A percentile compares a stretch with the other conserved stretches of the same genome.
Conservation (phyloP, 352 stramenopile genomes). For the Pythium sukuiense region DNA sequence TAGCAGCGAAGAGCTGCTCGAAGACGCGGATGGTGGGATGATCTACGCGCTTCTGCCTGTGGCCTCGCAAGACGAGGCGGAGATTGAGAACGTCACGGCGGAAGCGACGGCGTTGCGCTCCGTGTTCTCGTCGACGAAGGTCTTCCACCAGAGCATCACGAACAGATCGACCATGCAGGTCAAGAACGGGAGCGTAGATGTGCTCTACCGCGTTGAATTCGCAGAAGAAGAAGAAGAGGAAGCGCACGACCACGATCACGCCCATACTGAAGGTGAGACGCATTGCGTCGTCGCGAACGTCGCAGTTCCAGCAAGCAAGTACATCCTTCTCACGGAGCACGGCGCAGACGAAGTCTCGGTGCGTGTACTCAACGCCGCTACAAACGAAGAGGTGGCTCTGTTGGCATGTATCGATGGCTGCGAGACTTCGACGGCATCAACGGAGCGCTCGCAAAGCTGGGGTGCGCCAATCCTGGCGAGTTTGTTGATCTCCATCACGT, state of each 20-base stretch:
- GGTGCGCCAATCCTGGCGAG: conserved; percentile 25
- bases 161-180: conserved; percentile 3
- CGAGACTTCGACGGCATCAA: background rate
- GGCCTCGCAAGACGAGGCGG: background rate
- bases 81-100: background rate
- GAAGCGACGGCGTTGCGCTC: background rate
- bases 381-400: conserved; percentile 11
- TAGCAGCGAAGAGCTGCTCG: conserved; percentile 3
- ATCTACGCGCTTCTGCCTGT: conserved; percentile 6
- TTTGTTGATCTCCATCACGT: conserved; percentile 29
- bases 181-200: conserved; percentile 5
- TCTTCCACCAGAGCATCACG: conserved; percentile 1
- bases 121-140: conserved; percentile 7
- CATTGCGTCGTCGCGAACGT: conserved; percentile 21
- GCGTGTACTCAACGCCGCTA: background rate
- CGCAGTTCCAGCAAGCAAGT: conserved; percentile 16
- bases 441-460: conserved; percentile 10
- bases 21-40: background rate
- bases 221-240: conserved; percentile 7
- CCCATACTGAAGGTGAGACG: conserved; percentile 6
- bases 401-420: conserved; percentile 23
- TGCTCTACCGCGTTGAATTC: conserved; percentile 32
- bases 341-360: conserved; percentile 21
- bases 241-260: conserved; percentile 6
- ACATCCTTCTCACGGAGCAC: conserved; percentile 33